phyloP scores from a whole-genome alignment of 805 yeast genomes.

The Metschnikowia sp. region DNA sequence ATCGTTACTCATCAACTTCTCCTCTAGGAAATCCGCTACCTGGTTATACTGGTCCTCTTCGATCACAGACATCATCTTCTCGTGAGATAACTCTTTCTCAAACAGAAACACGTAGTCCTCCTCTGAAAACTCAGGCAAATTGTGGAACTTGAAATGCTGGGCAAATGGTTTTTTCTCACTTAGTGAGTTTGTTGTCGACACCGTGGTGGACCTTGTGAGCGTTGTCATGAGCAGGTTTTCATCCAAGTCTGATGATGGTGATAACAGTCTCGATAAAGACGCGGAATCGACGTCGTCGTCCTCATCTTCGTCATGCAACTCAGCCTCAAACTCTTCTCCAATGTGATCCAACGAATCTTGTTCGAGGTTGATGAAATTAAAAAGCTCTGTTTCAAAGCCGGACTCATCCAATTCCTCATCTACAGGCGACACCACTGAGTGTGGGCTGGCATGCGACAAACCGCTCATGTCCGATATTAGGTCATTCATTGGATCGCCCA shows the following conservation, averaged over 20 bases:
- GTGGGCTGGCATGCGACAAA: conserved; percentile 21
- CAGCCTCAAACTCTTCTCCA: conserved; percentile 1
- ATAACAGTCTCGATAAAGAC: conserved; percentile 36
- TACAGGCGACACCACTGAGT: conserved; percentile 6
- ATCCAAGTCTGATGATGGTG: conserved; percentile 34
- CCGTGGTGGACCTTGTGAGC: conserved; percentile 41
- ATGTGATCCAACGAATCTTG: conserved; percentile 18
- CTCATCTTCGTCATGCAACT: conserved; percentile 19
- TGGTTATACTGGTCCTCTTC: conserved; percentile 38
- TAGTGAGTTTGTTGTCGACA: conserved; percentile 29
- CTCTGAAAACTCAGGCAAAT: conserved; percentile 30
- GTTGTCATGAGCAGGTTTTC: conserved; percentile 37
- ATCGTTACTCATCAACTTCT: conserved; percentile 37
- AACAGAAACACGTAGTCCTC: conserved; percentile 19
- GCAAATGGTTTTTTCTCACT: conserved; percentile 12
- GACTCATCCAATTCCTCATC: conserved; percentile 4
- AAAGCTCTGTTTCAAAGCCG: conserved; percentile 18
- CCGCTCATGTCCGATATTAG: conserved; percentile 28
- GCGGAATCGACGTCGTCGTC: conserved; percentile 21
- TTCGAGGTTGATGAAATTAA: conserved; percentile 27
- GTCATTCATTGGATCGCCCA: conserved; percentile 17
- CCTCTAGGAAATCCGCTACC: conserved; percentile 40
- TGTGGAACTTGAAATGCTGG: conserved; percentile 25
- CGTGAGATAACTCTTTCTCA: conserved; percentile 15
- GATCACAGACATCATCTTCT: conserved; percentile 21